Evolutionary conservation across 2,329 filamentous ascomycete species (phyloP).

Genomic region (Penicillium janthinellum): DNA sequence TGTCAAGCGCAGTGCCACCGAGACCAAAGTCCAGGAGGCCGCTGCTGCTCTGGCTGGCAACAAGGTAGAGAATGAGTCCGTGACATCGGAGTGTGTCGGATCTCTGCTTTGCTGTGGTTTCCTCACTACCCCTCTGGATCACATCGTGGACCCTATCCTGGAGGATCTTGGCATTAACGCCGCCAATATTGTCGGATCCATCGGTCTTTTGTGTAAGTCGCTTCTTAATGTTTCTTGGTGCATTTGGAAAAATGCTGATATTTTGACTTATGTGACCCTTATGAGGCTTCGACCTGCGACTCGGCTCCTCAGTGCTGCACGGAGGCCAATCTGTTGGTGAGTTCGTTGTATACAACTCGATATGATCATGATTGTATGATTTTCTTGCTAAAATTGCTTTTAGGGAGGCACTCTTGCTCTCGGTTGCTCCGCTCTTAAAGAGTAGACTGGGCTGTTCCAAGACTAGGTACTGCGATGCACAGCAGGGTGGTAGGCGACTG

Average conservation of each 20-base stretch:
- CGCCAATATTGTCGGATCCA: conserved; percentile 20
- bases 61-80: conserved; percentile 12
- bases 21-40: conserved; percentile 15
- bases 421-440: conserved; percentile 24
- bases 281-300: conserved; percentile 22
- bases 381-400: no score
- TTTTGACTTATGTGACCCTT: conserved; percentile 26
- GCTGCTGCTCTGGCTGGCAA: conserved; percentile 13
- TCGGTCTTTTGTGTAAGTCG: conserved; percentile 33
- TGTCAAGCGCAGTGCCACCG: conserved; percentile 14
- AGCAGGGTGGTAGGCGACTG: background rate
- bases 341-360: conserved; percentile 1
- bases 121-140: conserved; percentile 33
- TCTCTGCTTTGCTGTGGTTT: conserved; percentile 32
- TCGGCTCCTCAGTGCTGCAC: conserved; percentile 34
- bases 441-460: background rate
- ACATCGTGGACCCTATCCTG: conserved; percentile 30
- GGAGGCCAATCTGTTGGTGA: conserved; percentile 33
- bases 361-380: no score
- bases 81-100: conserved; percentile 22
- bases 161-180: background rate
- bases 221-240: background rate
- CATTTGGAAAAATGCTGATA: background rate
- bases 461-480: background rate
- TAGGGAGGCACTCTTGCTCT: conserved; percentile 30